Conservation (phyloP, 768 basidiomycete species). For the Amanita polypyramis region DNA sequence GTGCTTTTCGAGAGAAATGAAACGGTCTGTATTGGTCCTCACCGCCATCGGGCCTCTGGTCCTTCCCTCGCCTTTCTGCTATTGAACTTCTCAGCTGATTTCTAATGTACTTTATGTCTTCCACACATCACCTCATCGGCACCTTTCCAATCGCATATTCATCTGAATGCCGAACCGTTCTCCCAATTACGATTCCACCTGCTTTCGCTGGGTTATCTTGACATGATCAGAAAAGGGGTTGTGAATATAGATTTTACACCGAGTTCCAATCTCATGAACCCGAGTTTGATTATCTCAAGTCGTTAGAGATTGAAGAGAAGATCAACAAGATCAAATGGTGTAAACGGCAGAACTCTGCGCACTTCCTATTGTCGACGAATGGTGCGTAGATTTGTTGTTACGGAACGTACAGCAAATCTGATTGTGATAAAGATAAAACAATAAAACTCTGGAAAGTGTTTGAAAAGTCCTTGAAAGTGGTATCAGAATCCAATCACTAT, state of each 20-base stretch:
- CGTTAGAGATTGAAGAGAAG: constrained; percentile 99
- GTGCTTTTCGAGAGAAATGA: constrained; percentile 99
- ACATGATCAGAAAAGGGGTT: constrained; percentile 84
- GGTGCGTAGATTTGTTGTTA: constrained; percentile 40
- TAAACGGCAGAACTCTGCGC: constrained; percentile 93
- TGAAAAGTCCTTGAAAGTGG: constrained; percentile 91
- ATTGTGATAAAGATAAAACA: constrained; percentile 73
- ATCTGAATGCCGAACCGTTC: background rate
- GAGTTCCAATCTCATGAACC: constrained; percentile 99
- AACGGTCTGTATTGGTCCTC: constrained; percentile 42
- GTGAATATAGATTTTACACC: constrained; percentile 99
- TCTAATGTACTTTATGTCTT: constrained; percentile 1
- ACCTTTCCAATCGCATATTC: constrained; percentile 20
- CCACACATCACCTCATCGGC: constrained; percentile 10
- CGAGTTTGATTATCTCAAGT: constrained; percentile 99
- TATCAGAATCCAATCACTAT: constrained; percentile 91
- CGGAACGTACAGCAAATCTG: constrained; percentile 2
- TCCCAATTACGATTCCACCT: constrained; percentile 9
- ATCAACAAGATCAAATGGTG: constrained; percentile 99
- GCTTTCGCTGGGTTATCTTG: constrained; percentile 12
- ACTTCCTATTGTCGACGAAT: constrained; percentile 95
- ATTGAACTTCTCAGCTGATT: constrained; percentile 1
- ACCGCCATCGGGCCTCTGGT: constrained; percentile 1
- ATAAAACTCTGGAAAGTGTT: constrained; percentile 99
- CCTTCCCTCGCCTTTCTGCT: constrained; percentile 5